Percentiles rank a stretch among this genome's conserved stretches.
These are phyloP conservation scores for Coemansia sp. DNA, from an alignment of 192 early-diverging fungal species.

Conservation along the genomic window DNA sequence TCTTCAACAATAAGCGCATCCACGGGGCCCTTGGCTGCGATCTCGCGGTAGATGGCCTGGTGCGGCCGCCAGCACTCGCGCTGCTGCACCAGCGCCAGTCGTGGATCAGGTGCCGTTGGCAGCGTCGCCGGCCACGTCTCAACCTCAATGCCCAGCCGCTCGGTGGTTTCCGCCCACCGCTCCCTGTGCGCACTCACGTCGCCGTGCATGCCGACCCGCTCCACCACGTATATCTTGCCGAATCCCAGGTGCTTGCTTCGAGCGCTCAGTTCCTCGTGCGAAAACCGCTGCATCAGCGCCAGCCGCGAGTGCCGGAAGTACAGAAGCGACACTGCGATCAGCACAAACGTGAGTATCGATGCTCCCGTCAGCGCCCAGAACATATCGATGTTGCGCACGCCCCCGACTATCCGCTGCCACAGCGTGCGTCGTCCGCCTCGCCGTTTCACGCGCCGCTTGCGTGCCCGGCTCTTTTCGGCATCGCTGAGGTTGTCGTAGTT, in stretches of 20 bases:
- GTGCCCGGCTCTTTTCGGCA: slow-evolving; percentile 50
- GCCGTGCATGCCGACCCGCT: slow-evolving; percentile 30
- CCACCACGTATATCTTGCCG: slow-evolving; percentile 47
- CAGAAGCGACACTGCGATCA: slow-evolving; percentile 42
- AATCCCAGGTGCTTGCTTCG: slow-evolving; percentile 30
- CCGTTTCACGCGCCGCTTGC: slow-evolving; percentile 37
- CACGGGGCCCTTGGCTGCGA: slow-evolving; percentile 32
- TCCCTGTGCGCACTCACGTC: slow-evolving; percentile 14
- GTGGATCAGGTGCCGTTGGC: slow-evolving; percentile 35
- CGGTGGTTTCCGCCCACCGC: slow-evolving; percentile 22
- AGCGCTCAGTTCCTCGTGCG: slow-evolving; percentile 34
- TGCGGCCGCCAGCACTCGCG: slow-evolving; percentile 56
- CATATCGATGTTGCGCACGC: slow-evolving; percentile 36
- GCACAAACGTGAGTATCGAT: slow-evolving; percentile 37
- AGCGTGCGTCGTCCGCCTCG: slow-evolving; percentile 20
- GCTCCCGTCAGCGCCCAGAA: slow-evolving; percentile 48
- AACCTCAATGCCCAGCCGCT: slow-evolving; percentile 30
- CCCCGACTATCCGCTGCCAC: slow-evolving; percentile 16
- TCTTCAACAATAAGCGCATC: slow-evolving; percentile 54
- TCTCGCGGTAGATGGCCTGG: slow-evolving; percentile 41
- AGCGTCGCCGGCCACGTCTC: slow-evolving; percentile 40
- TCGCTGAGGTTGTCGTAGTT: slow-evolving; percentile 57
- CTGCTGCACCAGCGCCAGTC: slow-evolving; percentile 35
- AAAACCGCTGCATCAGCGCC: slow-evolving; percentile 43
- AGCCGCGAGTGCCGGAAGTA: slow-evolving; percentile 50